A percentile compares a stretch with the other conserved stretches of the same genome.
These are phyloP conservation scores for Aspergillus ochraceoroseus DNA, from an alignment of 2,329 filamentous ascomycete genomes.

Conservation along the genomic window DNA sequence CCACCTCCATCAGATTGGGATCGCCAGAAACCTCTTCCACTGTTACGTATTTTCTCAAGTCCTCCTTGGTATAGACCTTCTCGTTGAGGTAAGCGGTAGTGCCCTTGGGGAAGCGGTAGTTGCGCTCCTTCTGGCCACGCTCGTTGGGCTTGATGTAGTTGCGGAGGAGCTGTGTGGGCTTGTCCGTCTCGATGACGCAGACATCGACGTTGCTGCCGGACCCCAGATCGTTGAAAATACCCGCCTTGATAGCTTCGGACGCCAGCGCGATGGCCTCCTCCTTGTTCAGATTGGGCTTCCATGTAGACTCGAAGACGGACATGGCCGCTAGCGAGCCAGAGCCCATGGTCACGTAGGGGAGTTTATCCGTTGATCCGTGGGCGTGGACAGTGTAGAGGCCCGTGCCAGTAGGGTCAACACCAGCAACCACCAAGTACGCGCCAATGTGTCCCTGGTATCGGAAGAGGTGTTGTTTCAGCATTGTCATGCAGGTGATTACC, in stretches of 20 bases:
- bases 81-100: conserved; percentile 96
- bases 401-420: conserved; percentile 89
- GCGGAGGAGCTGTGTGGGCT: conserved; percentile 79
- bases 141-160: conserved; percentile 93
- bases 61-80: conserved; percentile 90
- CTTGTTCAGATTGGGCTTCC: conserved; percentile 71
- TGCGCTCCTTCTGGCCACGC: conserved; percentile 83
- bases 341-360: conserved; percentile 99
- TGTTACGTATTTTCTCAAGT: conserved; percentile 89
- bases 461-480: conserved; percentile 99
- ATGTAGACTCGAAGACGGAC: conserved; percentile 95
- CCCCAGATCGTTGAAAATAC: conserved; percentile 98
- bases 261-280: conserved; percentile 79
- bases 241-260: conserved; percentile 83
- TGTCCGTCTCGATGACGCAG: conserved; percentile 88
- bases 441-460: conserved; percentile 96
- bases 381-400: conserved; percentile 98
- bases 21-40: conserved; percentile 77
- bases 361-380: conserved; percentile 96
- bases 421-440: conserved; percentile 94
- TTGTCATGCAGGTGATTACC: conserved; percentile 98
- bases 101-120: conserved; percentile 82
- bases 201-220: conserved; percentile 97
- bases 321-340: conserved; percentile 94
- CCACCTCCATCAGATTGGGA: conserved; percentile 63